Evolutionary conservation across 129 eudicot genomes (phyloP), one percentile per base, ranked within the genome.

Genomic region (Helichrysum umbraculigerum): DNA sequence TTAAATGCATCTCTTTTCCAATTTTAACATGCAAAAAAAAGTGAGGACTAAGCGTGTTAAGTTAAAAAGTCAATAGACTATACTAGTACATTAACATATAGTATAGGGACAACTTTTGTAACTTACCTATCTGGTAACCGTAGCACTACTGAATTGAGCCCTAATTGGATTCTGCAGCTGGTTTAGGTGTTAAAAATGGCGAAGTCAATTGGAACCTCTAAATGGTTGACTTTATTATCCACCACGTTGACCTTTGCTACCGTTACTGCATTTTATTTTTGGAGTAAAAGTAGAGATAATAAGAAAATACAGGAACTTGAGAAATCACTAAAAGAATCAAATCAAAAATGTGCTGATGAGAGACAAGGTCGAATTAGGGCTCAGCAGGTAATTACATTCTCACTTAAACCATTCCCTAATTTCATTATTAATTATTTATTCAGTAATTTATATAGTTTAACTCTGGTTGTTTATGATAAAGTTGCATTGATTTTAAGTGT

Each of bases 361-460:
- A 88, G 98, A 68, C 95, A 87, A 85, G 98, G 98, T 62, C 98
- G 98, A 59, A 90, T 88, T 77, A 83, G 96, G 76, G 98, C 96
- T 82, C 96, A 93, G 68, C 87, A 90, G 98, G 98, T 92, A 56
- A 56, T 52, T 79, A 68, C 68, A 19, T 12, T 4, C 30, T 11
- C 76, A 15, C 19, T 41, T 51, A 34, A 34, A 3, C 37, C 37
- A 33, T 5, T 3, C 35, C 35, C 35, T 33, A 33, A 30, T 30
- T 30, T 30, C 3, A 1, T 30, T 3, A 30, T 30, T 30, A 30
- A 1, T 30, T 30, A 30, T 30, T 30, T 30, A 1, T n/a, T n/a
- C n/a, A n/a, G n/a, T n/a, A n/a, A n/a, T n/a, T n/a, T n/a, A n/a
- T n/a, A n/a, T n/a, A n/a, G n/a, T n/a, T n/a, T n/a, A n/a, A n/a